phyloP scores from a whole-genome alignment of 2,329 filamentous ascomycete species.

The Trichoderma gracile region DNA sequence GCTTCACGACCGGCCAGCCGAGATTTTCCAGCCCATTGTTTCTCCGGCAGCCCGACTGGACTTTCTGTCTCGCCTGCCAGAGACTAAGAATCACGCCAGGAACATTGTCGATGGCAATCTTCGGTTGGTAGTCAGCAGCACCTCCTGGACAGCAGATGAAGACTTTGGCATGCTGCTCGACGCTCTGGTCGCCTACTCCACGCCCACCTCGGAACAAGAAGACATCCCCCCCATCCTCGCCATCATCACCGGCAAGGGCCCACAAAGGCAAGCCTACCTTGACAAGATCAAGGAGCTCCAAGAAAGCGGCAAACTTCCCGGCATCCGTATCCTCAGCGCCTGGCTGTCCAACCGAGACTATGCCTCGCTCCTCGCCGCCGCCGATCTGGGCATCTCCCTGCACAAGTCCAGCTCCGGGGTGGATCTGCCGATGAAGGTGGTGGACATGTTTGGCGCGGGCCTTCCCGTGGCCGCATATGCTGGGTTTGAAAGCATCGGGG shows the following conservation, averaged over 20 bases:
- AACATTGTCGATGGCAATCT: slow-evolving; percentile 60
- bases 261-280: slow-evolving; percentile 76
- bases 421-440: slow-evolving; percentile 97
- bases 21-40: slow-evolving; percentile 73
- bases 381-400: slow-evolving; percentile 86
- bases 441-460: slow-evolving; percentile 97
- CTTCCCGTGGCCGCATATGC: slow-evolving; percentile 87
- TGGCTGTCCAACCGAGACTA: slow-evolving; percentile 88
- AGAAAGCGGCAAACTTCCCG: slow-evolving; percentile 61
- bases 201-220: slow-evolving; percentile 44
- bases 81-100: slow-evolving; percentile 61
- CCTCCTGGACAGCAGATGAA: slow-evolving; percentile 96
- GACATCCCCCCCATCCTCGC: slow-evolving; percentile 69
- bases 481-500: slow-evolving; percentile 82
- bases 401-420: slow-evolving; percentile 94
- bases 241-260: slow-evolving; percentile 93
- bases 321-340: slow-evolving; percentile 73
- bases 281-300: slow-evolving; percentile 63
- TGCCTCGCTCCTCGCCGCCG: slow-evolving; percentile 76
- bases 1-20: slow-evolving; percentile 82
- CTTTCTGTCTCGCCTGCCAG: slow-evolving; percentile 66
- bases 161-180: slow-evolving; percentile 88
- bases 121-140: slow-evolving; percentile 83
- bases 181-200: slow-evolving; percentile 74
- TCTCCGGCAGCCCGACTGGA: slow-evolving; percentile 48